A percentile compares a stretch with the other conserved stretches of the same genome.
phyloP scores from a whole-genome alignment of 2,329 filamentous ascomycete species.

The Alternaria sp. region DNA sequence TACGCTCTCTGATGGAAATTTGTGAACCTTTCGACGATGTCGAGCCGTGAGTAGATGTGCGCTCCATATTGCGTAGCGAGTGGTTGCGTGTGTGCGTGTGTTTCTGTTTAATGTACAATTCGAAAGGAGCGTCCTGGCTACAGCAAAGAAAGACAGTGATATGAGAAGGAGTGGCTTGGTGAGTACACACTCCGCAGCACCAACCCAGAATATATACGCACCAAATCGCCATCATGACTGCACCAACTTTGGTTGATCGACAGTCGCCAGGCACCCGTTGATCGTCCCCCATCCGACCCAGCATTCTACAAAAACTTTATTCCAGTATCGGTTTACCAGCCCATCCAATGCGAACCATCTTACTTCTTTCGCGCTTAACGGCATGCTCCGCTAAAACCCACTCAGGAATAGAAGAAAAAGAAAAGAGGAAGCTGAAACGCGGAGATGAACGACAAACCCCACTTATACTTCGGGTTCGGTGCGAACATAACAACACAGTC shows the following conservation, averaged over 20 bases:
- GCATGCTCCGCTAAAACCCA: neutral
- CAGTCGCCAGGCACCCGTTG: neutral
- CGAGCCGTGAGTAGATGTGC: neutral
- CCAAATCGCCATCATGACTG: neutral
- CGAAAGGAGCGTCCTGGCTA: neutral
- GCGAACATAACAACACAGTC: neutral
- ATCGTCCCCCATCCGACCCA: neutral
- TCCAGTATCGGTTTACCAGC: neutral
- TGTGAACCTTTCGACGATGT: neutral
- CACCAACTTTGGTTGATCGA: conserved; percentile 1
- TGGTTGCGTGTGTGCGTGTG: neutral
- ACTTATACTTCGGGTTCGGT: neutral
- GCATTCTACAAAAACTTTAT: neutral
- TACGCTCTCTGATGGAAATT: neutral
- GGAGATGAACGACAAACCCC: neutral
- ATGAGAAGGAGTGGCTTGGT: neutral
- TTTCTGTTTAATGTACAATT: neutral
- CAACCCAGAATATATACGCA: neutral
- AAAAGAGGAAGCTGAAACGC: neutral
- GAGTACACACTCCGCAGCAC: neutral
- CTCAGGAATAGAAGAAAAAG: neutral
- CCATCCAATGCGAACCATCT: neutral
- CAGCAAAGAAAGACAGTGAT: neutral
- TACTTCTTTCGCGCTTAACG: neutral
- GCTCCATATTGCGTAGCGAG: neutral